Base-by-base conservation (phyloP, 495 filamentous ascomycete genomes). In the Aspergillus hancockii region DNA sequence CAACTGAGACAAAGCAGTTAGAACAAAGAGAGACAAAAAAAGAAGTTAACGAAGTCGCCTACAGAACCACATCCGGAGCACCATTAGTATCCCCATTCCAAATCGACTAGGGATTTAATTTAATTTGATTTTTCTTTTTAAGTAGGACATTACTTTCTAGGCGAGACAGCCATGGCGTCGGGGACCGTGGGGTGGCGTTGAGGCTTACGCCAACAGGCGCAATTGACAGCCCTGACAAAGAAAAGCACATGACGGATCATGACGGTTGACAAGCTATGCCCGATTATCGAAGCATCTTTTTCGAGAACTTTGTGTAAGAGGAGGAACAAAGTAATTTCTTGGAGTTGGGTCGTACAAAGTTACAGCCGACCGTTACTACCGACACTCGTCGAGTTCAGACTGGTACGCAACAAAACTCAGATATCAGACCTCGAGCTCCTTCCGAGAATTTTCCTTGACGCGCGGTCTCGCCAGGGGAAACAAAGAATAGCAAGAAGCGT, bases 271-370 rank as follows among this genome's bases (percentile, higher is more conserved):
- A 54, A 14, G 30, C 49, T 52, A 34, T 38, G 46, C 28, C 38
- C 41, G 22, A 32, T 53, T 54, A 62, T 57, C 54, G 49, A 57
- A 62, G 49, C 40, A 62, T 53, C 43, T 54, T 16, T 16, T 4
- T 34, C 31, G 32, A 10, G 30, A 14, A 36, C 8, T 2, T 5
- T 36, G 32, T 36, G 32, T 9, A 9, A 36, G 32, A 36, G 32
- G 13, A 9, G 32, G 13, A 9, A 36, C 32, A 36, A 36, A 36
- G 32, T 10, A 10, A 36, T 36, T 36, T 36, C 32, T 36, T 9
- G 8, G 32, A 36, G 32, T 5, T 8, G 13, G 10, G 32, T 36
- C 2, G 32, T 36, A 36, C 32, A 36, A 36, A 36, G 32, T 36
- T 36, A 4, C 32, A 36, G 8, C 32, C 4, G 32, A 5, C 32